phyloP scores from a whole-genome alignment of 306 rosid genomes.

The Cicer pinnatifidum region DNA sequence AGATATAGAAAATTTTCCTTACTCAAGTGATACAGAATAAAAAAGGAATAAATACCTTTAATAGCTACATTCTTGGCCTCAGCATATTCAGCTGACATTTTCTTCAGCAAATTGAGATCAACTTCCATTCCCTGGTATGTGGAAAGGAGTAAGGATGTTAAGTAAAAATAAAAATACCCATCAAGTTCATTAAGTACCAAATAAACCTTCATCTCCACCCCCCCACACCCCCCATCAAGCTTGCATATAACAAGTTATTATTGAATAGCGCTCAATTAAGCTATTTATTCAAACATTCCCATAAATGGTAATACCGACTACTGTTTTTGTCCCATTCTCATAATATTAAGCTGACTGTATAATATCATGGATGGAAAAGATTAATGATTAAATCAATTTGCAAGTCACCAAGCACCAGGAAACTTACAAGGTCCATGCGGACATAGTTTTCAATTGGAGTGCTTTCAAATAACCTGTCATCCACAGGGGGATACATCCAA shows the following conservation, averaged over 20 bases:
- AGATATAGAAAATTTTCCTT: not conserved
- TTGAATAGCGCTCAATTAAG: not conserved
- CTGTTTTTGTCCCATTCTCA: not conserved
- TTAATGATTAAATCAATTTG: slow-evolving; percentile 16
- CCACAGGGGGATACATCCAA: slow-evolving; percentile 39
- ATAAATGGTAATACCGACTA: not conserved
- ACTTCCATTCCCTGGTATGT: slow-evolving; percentile 65
- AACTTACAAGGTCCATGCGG: slow-evolving; percentile 80
- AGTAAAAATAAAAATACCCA: not conserved
- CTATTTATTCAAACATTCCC: not conserved
- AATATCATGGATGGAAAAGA: not conserved
- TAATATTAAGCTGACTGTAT: slow-evolving; percentile 15
- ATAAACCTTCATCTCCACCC: no score
- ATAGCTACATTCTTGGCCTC: slow-evolving; percentile 71
- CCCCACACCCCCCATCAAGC: not conserved
- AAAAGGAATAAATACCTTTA: slow-evolving; percentile 50
- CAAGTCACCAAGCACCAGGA: slow-evolving; percentile 25
- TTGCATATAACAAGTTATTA: not conserved
- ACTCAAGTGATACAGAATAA: slow-evolving; percentile 22
- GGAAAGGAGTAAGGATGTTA: slow-evolving; percentile 30
- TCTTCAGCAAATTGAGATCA: slow-evolving; percentile 58
- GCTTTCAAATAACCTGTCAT: slow-evolving; percentile 64
- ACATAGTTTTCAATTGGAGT: slow-evolving; percentile 56
- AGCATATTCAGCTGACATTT: slow-evolving; percentile 71
- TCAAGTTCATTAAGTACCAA: no score